Percentiles rank a stretch among this genome's conserved stretches.
phyloP scores from a whole-genome alignment of 257 asterid species.

The Verbena officinalis region DNA sequence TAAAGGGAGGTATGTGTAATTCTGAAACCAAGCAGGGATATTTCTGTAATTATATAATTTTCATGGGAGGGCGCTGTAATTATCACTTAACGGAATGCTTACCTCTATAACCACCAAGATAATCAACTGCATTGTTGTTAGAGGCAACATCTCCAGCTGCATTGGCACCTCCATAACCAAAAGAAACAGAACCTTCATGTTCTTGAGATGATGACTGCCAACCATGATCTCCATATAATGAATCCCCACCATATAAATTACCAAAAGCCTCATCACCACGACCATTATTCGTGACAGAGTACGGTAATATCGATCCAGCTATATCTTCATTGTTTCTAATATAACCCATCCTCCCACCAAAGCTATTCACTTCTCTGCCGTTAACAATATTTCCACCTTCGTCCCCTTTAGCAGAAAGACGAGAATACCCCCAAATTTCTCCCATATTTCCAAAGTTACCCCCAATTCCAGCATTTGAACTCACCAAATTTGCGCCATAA shows the following conservation, averaged over 20 bases:
- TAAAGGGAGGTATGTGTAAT: too few relatives aligned
- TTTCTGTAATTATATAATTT: too few relatives aligned
- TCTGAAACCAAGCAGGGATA: too few relatives aligned
- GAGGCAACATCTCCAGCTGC: conserved; percentile 47
- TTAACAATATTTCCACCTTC: conserved; percentile 39
- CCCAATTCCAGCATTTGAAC: conserved; percentile 41
- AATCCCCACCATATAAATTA: conserved; percentile 44
- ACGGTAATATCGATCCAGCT: conserved; percentile 36
- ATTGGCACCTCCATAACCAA: conserved; percentile 54
- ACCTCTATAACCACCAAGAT: conserved; percentile 79
- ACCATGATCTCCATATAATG: conserved; percentile 46
- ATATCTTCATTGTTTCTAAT: conserved; percentile 45
- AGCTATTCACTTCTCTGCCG: conserved; percentile 43
- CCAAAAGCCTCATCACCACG: conserved; percentile 48
- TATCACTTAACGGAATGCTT: neutral
- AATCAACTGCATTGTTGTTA: conserved; percentile 47
- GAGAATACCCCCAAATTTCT: conserved; percentile 65
- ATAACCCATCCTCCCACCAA: conserved; percentile 42
- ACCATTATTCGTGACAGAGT: conserved; percentile 40
- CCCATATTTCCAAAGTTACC: conserved; percentile 61
- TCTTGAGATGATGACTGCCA: conserved; percentile 61
- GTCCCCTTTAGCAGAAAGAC: conserved; percentile 52
- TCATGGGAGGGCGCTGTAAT: too few relatives aligned
- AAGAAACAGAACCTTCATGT: conserved; percentile 45
- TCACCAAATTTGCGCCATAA: conserved; percentile 38